phyloP scores from a whole-genome alignment of 768 basidiomycete genomes.

The Termitomyces sp. region DNA sequence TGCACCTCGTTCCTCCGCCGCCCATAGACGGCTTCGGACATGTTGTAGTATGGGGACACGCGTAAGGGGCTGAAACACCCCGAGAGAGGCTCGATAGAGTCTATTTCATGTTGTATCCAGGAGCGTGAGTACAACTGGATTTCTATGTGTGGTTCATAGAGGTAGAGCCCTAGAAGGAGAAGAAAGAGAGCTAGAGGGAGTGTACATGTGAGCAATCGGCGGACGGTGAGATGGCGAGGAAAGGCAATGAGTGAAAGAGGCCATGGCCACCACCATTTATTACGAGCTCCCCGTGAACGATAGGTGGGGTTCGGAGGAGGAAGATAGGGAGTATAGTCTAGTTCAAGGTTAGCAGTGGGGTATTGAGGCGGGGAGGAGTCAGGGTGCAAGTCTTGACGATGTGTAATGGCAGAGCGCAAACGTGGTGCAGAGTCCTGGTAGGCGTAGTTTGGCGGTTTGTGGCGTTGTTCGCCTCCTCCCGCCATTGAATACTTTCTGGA shows the following conservation, averaged over 20 bases:
- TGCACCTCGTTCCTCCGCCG: slow-evolving; percentile 67
- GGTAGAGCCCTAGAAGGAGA: slow-evolving; percentile 42
- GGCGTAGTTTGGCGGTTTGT: slow-evolving; percentile 39
- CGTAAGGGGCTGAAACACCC: slow-evolving; percentile 69
- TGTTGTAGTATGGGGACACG: slow-evolving; percentile 63
- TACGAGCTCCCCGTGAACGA: slow-evolving; percentile 17
- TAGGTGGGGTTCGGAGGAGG: slow-evolving; percentile 19
- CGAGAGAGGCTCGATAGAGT: slow-evolving; percentile 52
- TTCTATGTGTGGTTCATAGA: slow-evolving; percentile 85
- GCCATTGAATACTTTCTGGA: slow-evolving; percentile 20
- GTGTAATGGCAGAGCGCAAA: slow-evolving; percentile 20
- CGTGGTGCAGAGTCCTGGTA: slow-evolving; percentile 24
- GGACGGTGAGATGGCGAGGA: slow-evolving; percentile 29
- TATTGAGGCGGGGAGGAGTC: slow-evolving; percentile 16
- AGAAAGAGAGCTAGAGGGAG: slow-evolving; percentile 32
- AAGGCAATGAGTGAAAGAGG: slow-evolving; percentile 16
- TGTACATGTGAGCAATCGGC: slow-evolving; percentile 19
- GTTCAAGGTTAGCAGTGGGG: slow-evolving; percentile 17
- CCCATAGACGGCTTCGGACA: slow-evolving; percentile 57
- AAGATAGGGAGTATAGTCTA: slow-evolving; percentile 13
- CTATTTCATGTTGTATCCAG: slow-evolving; percentile 75
- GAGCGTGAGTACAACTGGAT: slow-evolving; percentile 68
- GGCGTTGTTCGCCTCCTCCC: slow-evolving; percentile 38
- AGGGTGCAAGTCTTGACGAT: slow-evolving; percentile 10
- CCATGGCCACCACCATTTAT: slow-evolving; percentile 13